Conservation (phyloP, 2,329 filamentous ascomycete species). For the Westerdykella sp. region DNA sequence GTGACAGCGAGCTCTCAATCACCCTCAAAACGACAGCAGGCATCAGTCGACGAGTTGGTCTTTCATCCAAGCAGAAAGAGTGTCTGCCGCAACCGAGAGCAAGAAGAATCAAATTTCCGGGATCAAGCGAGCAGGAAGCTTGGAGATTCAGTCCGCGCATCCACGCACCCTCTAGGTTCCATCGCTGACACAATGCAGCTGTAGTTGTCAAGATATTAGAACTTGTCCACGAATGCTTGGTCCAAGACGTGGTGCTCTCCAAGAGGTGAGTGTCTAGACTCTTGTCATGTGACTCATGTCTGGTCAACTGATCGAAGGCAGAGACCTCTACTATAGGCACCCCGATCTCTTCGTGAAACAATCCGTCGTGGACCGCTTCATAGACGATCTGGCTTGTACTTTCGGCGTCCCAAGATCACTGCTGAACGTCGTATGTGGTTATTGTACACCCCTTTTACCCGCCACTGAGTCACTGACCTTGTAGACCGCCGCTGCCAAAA, state of each 20-base stretch:
- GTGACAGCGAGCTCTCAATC: constrained; percentile 44
- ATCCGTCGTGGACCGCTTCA: constrained; percentile 60
- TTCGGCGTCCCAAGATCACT: constrained; percentile 57
- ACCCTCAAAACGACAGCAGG: constrained; percentile 39
- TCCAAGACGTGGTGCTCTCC: constrained; percentile 45
- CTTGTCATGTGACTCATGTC: constrained; percentile 4
- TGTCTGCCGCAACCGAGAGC: constrained; percentile 11
- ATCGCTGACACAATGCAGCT: constrained; percentile 35
- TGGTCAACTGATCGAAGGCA: constrained; percentile 30
- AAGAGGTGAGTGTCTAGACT: constrained; percentile 44
- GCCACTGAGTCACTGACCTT: constrained; percentile 4
- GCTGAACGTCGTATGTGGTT: constrained; percentile 60
- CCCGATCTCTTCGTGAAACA: constrained; percentile 66
- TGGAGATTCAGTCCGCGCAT: constrained; percentile 49
- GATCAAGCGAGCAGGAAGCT: constrained; percentile 49
- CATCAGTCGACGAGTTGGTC: constrained; percentile 13
- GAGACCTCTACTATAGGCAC: constrained; percentile 75
- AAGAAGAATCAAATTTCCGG: constrained; percentile 46
- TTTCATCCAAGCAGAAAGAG: not conserved
- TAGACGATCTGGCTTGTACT: constrained; percentile 69
- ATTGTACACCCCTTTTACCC: constrained; percentile 26
- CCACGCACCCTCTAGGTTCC: not conserved
- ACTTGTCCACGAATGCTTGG: constrained; percentile 49
- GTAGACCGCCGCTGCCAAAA: constrained; percentile 68
- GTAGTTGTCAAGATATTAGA: constrained; percentile 51